Conservation (phyloP, 1,284 basidiomycete species). For the Stygiomarasmius scandens region DNA sequence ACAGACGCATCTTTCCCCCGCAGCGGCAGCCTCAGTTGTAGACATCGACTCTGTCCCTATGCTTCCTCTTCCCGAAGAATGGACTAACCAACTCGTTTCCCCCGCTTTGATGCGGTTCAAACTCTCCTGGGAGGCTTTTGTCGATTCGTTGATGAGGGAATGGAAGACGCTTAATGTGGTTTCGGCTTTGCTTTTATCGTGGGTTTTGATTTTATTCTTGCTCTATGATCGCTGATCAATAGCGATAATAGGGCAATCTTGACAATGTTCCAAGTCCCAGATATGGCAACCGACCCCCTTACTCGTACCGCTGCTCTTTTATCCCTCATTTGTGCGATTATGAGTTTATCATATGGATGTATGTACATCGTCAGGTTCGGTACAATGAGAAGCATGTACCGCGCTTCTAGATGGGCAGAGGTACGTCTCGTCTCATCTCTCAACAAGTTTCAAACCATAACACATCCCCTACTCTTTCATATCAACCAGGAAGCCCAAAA, state of each 20-base stretch:
- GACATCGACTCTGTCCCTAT: slow-evolving; percentile 4
- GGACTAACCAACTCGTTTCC: slow-evolving; percentile 58
- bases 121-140: slow-evolving; percentile 70
- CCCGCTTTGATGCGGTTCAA: slow-evolving; percentile 68
- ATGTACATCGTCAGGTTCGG: slow-evolving; percentile 77
- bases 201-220: slow-evolving; percentile 24
- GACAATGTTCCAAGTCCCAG: slow-evolving; percentile 70
- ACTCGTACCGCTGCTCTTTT: slow-evolving; percentile 68
- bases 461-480: neutral
- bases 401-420: slow-evolving; percentile 77
- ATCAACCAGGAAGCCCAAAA: slow-evolving; percentile 63
- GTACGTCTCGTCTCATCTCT: slow-evolving; percentile 36
- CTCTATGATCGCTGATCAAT: neutral
- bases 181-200: slow-evolving; percentile 72
- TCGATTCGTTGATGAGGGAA: slow-evolving; percentile 69
- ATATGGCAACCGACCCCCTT: slow-evolving; percentile 62
- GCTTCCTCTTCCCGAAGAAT: slow-evolving; percentile 65
- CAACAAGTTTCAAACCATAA: neutral
- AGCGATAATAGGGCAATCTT: slow-evolving; percentile 61
- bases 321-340: slow-evolving; percentile 68
- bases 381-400: slow-evolving; percentile 78
- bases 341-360: slow-evolving; percentile 77
- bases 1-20: neutral
- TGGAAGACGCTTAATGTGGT: slow-evolving; percentile 82
- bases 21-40: slow-evolving; percentile 2